These are phyloP conservation scores for Bruguiera hainesii DNA, from an alignment of 441 rosid genomes.

Conservation along the genomic window DNA sequence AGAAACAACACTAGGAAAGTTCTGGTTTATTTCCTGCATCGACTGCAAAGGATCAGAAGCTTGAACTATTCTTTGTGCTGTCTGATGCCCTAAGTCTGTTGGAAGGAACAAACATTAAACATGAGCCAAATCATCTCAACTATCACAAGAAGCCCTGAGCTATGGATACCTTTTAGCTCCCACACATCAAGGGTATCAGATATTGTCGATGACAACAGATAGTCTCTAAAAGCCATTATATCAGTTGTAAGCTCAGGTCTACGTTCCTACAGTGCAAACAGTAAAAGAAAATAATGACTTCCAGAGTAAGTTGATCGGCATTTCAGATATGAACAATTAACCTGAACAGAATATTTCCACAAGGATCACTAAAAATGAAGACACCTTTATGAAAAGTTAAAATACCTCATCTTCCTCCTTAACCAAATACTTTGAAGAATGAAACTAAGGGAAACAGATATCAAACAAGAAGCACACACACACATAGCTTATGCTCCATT, in stretches of 20 bases:
- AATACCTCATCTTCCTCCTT: no score
- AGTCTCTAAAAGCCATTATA: conserved; percentile 95
- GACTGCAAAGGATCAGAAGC: conserved; percentile 95
- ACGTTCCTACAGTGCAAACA: conserved; percentile 59
- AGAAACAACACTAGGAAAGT: conserved; percentile 96
- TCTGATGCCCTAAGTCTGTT: conserved; percentile 99
- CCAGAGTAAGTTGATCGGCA: conserved; percentile 16
- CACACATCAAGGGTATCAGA: conserved; percentile 98
- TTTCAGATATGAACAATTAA: conserved; percentile 16
- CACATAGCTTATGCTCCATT: no score
- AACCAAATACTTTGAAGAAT: no score
- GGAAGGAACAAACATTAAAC: conserved; percentile 26
- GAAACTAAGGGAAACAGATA: no score
- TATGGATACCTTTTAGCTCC: conserved; percentile 86
- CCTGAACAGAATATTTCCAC: conserved; percentile 2
- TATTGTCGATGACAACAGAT: conserved; percentile 79
- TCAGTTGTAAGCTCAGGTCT: conserved; percentile 91
- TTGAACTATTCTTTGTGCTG: conserved; percentile 95
- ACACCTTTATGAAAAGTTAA: no score
- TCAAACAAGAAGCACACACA: no score
- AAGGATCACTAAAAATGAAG: background rate
- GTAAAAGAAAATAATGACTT: conserved; percentile 18
- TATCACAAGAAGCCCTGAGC: conserved; percentile 4
- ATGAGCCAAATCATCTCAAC: conserved; percentile 3
- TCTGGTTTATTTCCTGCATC: conserved; percentile 98